Percentiles rank a stretch among this genome's conserved stretches.
These are phyloP conservation scores for Solanum sejunctum DNA, from an alignment of 257 asterid genomes.

Conservation along the genomic window DNA sequence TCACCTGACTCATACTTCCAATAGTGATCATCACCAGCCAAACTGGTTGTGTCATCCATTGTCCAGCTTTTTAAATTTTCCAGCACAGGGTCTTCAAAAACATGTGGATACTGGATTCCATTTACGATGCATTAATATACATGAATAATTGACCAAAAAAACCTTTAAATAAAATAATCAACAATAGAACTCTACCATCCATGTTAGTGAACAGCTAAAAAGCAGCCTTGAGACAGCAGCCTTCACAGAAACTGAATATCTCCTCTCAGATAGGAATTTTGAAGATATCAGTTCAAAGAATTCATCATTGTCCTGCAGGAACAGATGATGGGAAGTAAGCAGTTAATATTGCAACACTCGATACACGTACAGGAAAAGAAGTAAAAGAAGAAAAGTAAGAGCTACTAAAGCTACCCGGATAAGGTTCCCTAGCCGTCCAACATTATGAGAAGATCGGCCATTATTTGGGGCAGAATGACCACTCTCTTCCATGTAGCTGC, in stretches of 20 bases:
- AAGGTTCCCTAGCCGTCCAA: slow-evolving; percentile 89
- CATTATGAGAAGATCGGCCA: slow-evolving; percentile 70
- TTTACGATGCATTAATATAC: slow-evolving; percentile 9
- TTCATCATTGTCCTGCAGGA: slow-evolving; percentile 87
- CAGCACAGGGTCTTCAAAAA: slow-evolving; percentile 77
- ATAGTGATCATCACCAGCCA: slow-evolving; percentile 46
- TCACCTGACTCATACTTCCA: slow-evolving; percentile 60
- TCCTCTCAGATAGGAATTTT: slow-evolving; percentile 54
- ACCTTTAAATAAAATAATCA: neutral
- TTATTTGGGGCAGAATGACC: slow-evolving; percentile 55
- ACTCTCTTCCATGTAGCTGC: slow-evolving; percentile 66
- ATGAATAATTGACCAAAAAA: slow-evolving; percentile 6
- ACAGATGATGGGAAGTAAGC: slow-evolving; percentile 3
- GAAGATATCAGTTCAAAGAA: slow-evolving; percentile 81
- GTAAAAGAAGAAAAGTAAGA: slow-evolving; percentile 1
- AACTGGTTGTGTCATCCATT: slow-evolving; percentile 57
- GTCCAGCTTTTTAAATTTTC: slow-evolving; percentile 80
- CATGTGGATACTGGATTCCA: slow-evolving; percentile 84
- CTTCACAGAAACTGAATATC: slow-evolving; percentile 55
- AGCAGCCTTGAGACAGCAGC: slow-evolving; percentile 92
- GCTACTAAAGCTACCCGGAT: slow-evolving; percentile 45
- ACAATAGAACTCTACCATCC: slow-evolving; percentile 46
- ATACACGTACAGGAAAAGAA: neutral
- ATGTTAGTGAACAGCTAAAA: slow-evolving; percentile 80
- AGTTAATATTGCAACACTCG: neutral